Base-by-base conservation (phyloP, 306 rosid genomes). In the Hippophae rhamnoides region DNA sequence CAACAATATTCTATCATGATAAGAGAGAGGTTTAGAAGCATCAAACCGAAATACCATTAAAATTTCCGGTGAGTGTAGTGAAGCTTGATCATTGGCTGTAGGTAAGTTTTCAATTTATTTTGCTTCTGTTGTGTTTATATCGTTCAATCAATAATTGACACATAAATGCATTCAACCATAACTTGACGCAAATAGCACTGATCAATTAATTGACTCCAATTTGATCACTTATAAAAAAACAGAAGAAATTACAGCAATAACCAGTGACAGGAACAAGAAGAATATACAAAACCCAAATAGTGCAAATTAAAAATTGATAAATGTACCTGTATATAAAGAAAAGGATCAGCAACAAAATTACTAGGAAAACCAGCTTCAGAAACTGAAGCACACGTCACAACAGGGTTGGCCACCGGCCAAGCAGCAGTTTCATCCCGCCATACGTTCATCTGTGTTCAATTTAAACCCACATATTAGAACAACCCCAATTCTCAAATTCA, bases 381-480 rank as follows among this genome's bases (percentile, higher is more conserved):
- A 72, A 76, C 81, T 9, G 99, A 86, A 72, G 94, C 94, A 82
- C 99, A 93, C 5, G 95, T 84, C 71, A 93, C 60, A 51, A 88
- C 94, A 47, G 99, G 99, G 69, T 93, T 93, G 6, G 99, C 94
- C 53, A 93, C 97, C 0, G 99, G 99, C 99, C 99, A 93, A 52
- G 99, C 90, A 3, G 83, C 86, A 72, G 78, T 75, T 18, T 80
- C 84, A 55, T 88, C 79, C 38, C 69, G 82, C 72, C 97, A 81
- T n/a, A 75, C 72, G 77, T 89, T 76, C 72, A 62, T 58, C 99
- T 93, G 78, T 81, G 65, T 54, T 50, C 38, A 72, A 70, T 73
- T 70, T 54, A 43, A 43, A 59, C 62, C 68, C 11, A 43, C 27
- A 50, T 7, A 11, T 41, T 13, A n/a, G 5, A 3, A 43, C 40